These are phyloP conservation scores for Sporothrix humicola DNA, from an alignment of 2,329 filamentous ascomycete genomes.

Conservation along the genomic window DNA sequence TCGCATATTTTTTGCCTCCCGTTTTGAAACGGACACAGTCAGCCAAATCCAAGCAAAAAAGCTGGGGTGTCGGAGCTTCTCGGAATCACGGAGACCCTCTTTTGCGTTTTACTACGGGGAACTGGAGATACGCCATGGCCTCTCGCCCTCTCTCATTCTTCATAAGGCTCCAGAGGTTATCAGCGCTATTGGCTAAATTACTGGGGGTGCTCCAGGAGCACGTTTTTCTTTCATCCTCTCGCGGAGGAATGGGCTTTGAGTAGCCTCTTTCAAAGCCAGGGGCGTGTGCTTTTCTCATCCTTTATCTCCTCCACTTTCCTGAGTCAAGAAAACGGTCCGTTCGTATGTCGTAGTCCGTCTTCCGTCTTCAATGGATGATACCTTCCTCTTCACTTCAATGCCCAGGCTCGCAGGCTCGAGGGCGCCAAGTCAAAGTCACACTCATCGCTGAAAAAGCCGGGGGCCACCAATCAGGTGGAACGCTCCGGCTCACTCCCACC, in stretches of 20 bases:
- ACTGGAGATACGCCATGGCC: background rate
- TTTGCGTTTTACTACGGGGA: background rate
- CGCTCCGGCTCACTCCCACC: constrained; percentile 2
- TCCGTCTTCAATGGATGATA: background rate
- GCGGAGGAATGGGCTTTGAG: constrained; percentile 5
- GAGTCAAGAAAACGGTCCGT: background rate
- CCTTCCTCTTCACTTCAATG: no score
- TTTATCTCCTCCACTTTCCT: background rate
- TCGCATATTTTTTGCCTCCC: background rate
- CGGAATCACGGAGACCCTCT: constrained; percentile 30
- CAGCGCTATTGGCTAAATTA: background rate
- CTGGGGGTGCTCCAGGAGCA: background rate
- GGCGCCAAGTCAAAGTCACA: no score
- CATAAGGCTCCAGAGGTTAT: constrained; percentile 7
- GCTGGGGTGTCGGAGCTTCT: constrained; percentile 29
- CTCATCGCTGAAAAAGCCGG: no score
- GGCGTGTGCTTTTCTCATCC: background rate
- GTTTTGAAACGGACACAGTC: constrained; percentile 20
- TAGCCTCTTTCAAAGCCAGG: background rate
- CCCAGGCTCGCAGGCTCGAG: no score
- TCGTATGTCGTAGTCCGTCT: constrained; percentile 6
- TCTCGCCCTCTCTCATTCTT: background rate
- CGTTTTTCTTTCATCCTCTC: background rate
- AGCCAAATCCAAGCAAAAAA: constrained; percentile 22
- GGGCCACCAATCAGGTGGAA: constrained; percentile 8